Conservation (phyloP, 2,329 filamentous ascomycete genomes). For the Xylariaceae sp. region DNA sequence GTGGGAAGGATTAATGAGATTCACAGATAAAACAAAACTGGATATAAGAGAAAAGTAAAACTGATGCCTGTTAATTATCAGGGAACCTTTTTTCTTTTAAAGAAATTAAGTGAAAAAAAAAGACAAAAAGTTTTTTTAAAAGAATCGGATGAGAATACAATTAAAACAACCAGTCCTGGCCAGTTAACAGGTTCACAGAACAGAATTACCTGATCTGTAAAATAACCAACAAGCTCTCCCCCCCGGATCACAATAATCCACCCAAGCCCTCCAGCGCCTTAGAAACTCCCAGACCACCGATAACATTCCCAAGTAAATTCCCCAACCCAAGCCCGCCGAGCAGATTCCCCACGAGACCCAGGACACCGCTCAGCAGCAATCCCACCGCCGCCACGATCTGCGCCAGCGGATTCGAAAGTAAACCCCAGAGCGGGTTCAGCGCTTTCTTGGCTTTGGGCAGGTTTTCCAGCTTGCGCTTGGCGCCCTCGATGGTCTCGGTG, state of each 20-base stretch:
- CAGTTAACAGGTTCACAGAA: not conserved
- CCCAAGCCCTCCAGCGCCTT: constrained; percentile 68
- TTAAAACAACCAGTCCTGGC: too few relatives aligned
- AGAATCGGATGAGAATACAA: too few relatives aligned
- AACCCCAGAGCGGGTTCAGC: constrained; percentile 81
- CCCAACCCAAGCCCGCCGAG: constrained; percentile 78
- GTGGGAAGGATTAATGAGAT: too few relatives aligned
- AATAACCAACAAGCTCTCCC: too few relatives aligned
- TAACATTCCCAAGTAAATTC: constrained; percentile 69
- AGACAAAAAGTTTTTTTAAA: too few relatives aligned
- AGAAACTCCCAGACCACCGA: constrained; percentile 70
- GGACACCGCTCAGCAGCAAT: constrained; percentile 72
- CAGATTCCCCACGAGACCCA: constrained; percentile 76
- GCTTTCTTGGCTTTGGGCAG: constrained; percentile 96
- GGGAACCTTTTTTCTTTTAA: too few relatives aligned
- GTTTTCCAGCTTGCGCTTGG: constrained; percentile 80
- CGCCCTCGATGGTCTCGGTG: constrained; percentile 75
- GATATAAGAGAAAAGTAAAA: too few relatives aligned
- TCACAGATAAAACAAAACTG: too few relatives aligned
- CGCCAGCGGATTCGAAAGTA: constrained; percentile 79
- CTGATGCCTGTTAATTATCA: too few relatives aligned
- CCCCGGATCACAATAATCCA: constrained; percentile 30
- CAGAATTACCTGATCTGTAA: not conserved
- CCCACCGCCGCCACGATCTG: constrained; percentile 91
- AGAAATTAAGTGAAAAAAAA: too few relatives aligned